phyloP scores from a whole-genome alignment of 768 basidiomycete species.

The Saitozyma sp. region DNA sequence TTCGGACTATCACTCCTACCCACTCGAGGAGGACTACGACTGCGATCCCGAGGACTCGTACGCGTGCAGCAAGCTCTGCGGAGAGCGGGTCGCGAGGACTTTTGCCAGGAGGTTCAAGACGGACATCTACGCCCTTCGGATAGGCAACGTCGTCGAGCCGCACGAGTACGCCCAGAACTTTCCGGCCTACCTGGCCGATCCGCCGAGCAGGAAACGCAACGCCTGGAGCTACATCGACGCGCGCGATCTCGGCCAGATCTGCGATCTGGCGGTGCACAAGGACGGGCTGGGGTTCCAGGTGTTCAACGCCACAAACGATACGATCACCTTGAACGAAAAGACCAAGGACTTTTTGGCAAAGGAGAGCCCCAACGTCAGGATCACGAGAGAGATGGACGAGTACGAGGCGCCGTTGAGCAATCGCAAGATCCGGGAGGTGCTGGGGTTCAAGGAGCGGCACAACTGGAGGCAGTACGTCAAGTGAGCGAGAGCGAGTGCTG shows the following conservation, averaged over 20 bases:
- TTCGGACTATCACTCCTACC: constrained; percentile 43
- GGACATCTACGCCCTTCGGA: constrained; percentile 62
- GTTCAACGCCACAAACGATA: constrained; percentile 50
- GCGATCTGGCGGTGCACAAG: constrained; percentile 39
- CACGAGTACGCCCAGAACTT: constrained; percentile 48
- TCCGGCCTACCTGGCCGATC: constrained; percentile 38
- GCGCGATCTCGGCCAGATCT: constrained; percentile 48
- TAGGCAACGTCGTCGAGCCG: constrained; percentile 33
- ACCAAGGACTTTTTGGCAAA: constrained; percentile 35
- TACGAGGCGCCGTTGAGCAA: constrained; percentile 48
- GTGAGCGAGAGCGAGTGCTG: neutral
- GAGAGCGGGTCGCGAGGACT: constrained; percentile 41
- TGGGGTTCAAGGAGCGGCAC: constrained; percentile 49
- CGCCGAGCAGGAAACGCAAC: constrained; percentile 41
- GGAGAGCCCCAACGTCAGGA: constrained; percentile 29
- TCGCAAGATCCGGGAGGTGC: constrained; percentile 40
- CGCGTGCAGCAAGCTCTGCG: constrained; percentile 44
- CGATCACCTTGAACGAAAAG: constrained; percentile 32
- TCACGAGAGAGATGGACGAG: constrained; percentile 43
- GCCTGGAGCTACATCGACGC: constrained; percentile 52
- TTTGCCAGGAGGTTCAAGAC: constrained; percentile 92
- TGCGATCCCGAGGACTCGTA: constrained; percentile 38
- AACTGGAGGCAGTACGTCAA: constrained; percentile 40
- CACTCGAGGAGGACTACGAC: constrained; percentile 38
- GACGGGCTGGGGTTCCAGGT: constrained; percentile 48